Percentiles rank a stretch among this genome's conserved stretches.
These are phyloP conservation scores for Leccinum boreale DNA, from an alignment of 768 basidiomycete species.

Conservation along the genomic window DNA sequence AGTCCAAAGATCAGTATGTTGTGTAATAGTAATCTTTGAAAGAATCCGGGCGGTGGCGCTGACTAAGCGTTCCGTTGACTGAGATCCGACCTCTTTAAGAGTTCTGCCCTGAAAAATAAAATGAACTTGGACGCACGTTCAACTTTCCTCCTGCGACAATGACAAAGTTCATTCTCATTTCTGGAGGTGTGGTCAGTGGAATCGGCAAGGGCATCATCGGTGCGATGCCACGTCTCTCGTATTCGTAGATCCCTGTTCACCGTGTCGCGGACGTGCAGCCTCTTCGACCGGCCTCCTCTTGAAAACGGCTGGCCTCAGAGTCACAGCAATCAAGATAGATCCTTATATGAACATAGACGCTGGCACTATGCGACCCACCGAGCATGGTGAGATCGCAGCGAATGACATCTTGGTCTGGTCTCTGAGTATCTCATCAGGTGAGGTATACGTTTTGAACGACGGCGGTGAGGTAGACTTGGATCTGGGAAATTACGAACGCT, in stretches of 20 bases:
- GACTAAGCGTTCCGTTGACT: constrained; percentile 2
- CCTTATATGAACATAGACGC: constrained; percentile 99
- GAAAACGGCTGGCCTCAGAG: constrained; percentile 93
- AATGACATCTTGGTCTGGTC: background rate
- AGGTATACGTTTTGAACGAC: constrained; percentile 97
- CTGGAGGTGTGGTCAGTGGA: constrained; percentile 96
- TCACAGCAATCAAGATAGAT: constrained; percentile 99
- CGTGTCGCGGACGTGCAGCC: constrained; percentile 47
- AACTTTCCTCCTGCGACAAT: constrained; percentile 37
- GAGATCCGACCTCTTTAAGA: background rate
- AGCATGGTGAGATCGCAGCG: constrained; percentile 71
- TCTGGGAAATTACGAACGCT: constrained; percentile 97
- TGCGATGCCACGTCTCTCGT: constrained; percentile 39
- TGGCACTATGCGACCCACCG: constrained; percentile 97
- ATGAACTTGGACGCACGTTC: background rate
- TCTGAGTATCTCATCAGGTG: constrained; percentile 51
- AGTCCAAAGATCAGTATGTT: background rate
- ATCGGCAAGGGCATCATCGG: constrained; percentile 99
- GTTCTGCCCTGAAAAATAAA: background rate
- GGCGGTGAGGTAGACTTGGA: constrained; percentile 98
- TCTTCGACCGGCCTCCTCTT: constrained; percentile 94
- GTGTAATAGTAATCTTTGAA: too few species aligned
- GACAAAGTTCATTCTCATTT: constrained; percentile 96
- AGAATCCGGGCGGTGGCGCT: background rate
- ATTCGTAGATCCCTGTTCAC: constrained; percentile 18